Percentiles rank a stretch among this genome's conserved stretches.
Conservation (phyloP, 352 stramenopile genomes). For the Phytopythium chamaehyphon region DNA sequence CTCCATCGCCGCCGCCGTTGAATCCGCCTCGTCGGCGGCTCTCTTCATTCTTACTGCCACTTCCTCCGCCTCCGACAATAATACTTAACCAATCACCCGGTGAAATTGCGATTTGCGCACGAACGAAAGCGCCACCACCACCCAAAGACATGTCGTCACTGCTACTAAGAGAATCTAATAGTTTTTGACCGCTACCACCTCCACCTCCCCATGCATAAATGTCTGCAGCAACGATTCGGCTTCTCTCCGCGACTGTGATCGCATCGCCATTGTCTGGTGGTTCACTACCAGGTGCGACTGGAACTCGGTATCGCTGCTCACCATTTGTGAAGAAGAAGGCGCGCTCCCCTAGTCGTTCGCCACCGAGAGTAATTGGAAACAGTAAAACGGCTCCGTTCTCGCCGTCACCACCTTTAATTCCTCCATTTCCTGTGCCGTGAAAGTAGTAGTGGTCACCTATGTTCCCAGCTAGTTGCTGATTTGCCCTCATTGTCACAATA, state of each 20-base stretch:
- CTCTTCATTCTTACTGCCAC: slow-evolving; percentile 6
- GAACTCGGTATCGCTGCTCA: slow-evolving; percentile 25
- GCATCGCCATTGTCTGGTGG: background rate
- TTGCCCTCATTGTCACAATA: slow-evolving; percentile 14
- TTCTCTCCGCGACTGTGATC: slow-evolving; percentile 1
- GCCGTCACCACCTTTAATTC: slow-evolving; percentile 27
- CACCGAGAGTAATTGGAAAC: slow-evolving; percentile 44
- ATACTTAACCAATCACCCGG: slow-evolving; percentile 46
- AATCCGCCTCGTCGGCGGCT: slow-evolving; percentile 42
- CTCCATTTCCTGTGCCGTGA: slow-evolving; percentile 45
- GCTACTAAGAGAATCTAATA: background rate
- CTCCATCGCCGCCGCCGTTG: slow-evolving; percentile 65
- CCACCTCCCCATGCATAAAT: slow-evolving; percentile 79
- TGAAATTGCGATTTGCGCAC: slow-evolving; percentile 41
- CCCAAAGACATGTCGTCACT: slow-evolving; percentile 29
- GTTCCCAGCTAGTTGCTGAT: slow-evolving; percentile 33
- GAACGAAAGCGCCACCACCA: slow-evolving; percentile 70
- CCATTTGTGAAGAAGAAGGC: slow-evolving; percentile 37
- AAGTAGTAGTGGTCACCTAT: slow-evolving; percentile 56
- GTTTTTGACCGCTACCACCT: slow-evolving; percentile 46
- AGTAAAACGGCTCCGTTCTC: slow-evolving; percentile 51
- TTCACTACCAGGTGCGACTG: background rate
- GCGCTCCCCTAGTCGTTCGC: slow-evolving; percentile 35
- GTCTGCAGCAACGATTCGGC: slow-evolving; percentile 56
- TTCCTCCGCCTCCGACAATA: slow-evolving; percentile 54